phyloP scores from a whole-genome alignment of 2,329 filamentous ascomycete genomes.

The Setomelanomma holmii region DNA sequence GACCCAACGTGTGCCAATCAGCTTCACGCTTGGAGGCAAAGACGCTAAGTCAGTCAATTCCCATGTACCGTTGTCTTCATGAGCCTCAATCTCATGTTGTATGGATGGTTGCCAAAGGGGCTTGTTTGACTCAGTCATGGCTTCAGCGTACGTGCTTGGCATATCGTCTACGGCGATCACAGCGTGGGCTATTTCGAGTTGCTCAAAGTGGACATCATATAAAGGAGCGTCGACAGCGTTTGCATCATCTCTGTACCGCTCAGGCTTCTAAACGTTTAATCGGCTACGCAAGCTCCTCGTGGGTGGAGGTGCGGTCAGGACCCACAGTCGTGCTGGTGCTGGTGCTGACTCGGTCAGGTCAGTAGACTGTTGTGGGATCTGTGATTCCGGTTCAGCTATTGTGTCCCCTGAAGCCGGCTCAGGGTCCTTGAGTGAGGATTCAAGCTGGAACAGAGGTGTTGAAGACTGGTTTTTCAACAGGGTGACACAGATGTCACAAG shows the following conservation, averaged over 20 bases:
- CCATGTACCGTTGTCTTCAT: slow-evolving; percentile 9
- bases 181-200: not conserved
- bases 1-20: slow-evolving; percentile 13
- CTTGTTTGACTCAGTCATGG: not conserved
- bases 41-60: not conserved
- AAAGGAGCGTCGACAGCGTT: too few species aligned
- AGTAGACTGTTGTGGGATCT: too few species aligned
- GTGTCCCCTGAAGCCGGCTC: slow-evolving; percentile 2
- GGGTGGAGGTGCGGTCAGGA: not conserved
- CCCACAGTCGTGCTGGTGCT: too few species aligned
- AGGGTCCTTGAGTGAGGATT: slow-evolving; percentile 3
- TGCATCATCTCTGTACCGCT: not conserved
- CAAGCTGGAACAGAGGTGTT: not conserved
- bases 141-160: slow-evolving; percentile 4
- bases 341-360: too few species aligned
- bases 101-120: slow-evolving; percentile 4
- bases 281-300: not conserved
- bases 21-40: slow-evolving; percentile 1
- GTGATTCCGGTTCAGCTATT: slow-evolving; percentile 1
- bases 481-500: not conserved
- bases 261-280: not conserved
- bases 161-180: not conserved
- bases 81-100: slow-evolving; percentile 4
- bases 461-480: not conserved
- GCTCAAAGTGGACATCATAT: too few species aligned